Conservation (phyloP, 1,284 basidiomycete species). For the Abortiporus biennis region DNA sequence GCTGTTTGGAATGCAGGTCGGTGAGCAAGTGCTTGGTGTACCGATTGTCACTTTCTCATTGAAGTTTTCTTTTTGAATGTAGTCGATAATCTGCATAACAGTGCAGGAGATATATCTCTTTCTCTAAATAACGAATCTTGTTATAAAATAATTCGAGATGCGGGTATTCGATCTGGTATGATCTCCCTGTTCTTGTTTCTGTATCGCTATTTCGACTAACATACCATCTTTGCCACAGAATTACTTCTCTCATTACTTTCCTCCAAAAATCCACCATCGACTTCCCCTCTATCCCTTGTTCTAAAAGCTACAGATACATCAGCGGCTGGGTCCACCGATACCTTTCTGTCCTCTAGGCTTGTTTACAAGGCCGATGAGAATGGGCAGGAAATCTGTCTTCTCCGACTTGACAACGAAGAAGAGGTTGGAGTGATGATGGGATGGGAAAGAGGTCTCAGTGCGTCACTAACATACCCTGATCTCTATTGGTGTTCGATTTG, state of each 20-base stretch:
- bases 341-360: constrained; percentile 72
- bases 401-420: constrained; percentile 64
- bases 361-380: constrained; percentile 66
- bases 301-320: constrained; percentile 56
- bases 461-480: no score
- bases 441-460: constrained; percentile 83
- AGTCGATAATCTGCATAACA: constrained; percentile 78
- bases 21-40: constrained; percentile 46
- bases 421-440: constrained; percentile 95
- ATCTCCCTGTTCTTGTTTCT: constrained; percentile 1
- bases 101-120: constrained; percentile 84
- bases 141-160: constrained; percentile 77
- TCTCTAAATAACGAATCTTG: constrained; percentile 74
- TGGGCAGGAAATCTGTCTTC: constrained; percentile 78
- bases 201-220: constrained; percentile 9
- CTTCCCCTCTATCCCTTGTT: constrained; percentile 41
- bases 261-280: constrained; percentile 29
- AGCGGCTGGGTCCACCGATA: constrained; percentile 68
- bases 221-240: constrained; percentile 35
- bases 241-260: constrained; percentile 59
- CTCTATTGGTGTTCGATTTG: not conserved
- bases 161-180: constrained; percentile 81
- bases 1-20: constrained; percentile 89
- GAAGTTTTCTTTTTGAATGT: constrained; percentile 2
- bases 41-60: constrained; percentile 52